phyloP scores from a whole-genome alignment of 179 eudicot genomes.

The Actinidia arguta region DNA sequence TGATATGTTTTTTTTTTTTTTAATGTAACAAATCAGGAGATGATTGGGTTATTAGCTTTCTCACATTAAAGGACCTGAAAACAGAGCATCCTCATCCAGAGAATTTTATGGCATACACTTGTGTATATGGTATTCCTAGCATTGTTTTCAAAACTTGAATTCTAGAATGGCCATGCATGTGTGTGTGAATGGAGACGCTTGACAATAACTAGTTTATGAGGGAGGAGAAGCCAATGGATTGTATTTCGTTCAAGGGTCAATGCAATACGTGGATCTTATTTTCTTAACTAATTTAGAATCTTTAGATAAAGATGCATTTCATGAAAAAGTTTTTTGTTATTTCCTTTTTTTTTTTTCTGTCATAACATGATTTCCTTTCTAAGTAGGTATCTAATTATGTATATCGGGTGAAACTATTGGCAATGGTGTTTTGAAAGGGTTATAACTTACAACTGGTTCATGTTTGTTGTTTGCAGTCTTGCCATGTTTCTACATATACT shows the following conservation, averaged over 20 bases:
- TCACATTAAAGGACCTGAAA: neutral
- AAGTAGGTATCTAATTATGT: neutral
- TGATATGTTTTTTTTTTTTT: no score
- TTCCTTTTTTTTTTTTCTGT: neutral
- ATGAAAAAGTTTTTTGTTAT: neutral
- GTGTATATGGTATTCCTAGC: no score
- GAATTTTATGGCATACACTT: no score
- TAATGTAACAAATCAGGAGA: neutral
- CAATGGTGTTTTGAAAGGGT: neutral
- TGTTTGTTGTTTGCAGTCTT: no score
- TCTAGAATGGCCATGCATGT: neutral
- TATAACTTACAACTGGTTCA: slow-evolving; percentile 14
- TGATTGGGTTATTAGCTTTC: slow-evolving; percentile 5
- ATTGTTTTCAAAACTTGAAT: neutral
- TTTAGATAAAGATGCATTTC: no score
- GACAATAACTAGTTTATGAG: neutral
- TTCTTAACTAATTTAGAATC: no score
- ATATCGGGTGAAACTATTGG: neutral
- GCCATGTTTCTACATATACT: no score
- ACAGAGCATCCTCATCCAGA: neutral
- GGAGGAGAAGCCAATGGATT: no score
- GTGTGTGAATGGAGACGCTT: neutral
- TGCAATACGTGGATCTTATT: no score
- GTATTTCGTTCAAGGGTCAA: no score
- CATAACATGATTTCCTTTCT: neutral